phyloP scores from a whole-genome alignment of 2,329 filamentous ascomycete species.

The Cercospora janseana region DNA sequence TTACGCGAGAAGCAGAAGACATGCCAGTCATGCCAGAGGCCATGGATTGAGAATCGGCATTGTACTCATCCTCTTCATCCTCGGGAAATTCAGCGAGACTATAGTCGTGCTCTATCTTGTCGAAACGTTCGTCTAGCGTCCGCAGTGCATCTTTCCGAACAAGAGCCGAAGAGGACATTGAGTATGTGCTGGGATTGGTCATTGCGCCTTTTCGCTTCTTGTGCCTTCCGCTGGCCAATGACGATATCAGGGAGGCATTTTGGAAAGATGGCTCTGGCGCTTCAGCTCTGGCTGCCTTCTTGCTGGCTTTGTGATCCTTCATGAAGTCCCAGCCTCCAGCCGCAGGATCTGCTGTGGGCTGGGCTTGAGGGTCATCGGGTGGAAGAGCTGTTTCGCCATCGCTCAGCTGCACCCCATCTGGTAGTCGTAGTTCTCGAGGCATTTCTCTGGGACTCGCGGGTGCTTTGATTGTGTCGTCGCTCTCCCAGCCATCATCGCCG shows the following conservation, averaged over 20 bases:
- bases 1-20: slow-evolving; percentile 46
- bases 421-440: slow-evolving; percentile 36
- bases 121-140: slow-evolving; percentile 85
- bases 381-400: slow-evolving; percentile 52
- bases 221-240: slow-evolving; percentile 70
- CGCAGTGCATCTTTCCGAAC: slow-evolving; percentile 83
- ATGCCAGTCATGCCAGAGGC: slow-evolving; percentile 51
- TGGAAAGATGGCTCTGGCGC: slow-evolving; percentile 59
- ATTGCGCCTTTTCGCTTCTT: slow-evolving; percentile 96
- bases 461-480: slow-evolving; percentile 81
- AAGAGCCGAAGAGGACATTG: slow-evolving; percentile 86
- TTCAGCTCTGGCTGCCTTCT: slow-evolving; percentile 46
- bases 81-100: slow-evolving; percentile 44
- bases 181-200: slow-evolving; percentile 82
- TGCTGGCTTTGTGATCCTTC: slow-evolving; percentile 73
- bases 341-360: slow-evolving; percentile 38
- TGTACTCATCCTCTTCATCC: slow-evolving; percentile 32
- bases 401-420: slow-evolving; percentile 35
- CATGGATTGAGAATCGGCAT: slow-evolving; percentile 46
- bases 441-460: slow-evolving; percentile 30
- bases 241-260: slow-evolving; percentile 68
- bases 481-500: slow-evolving; percentile 72
- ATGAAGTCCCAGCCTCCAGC: slow-evolving; percentile 89
- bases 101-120: slow-evolving; percentile 82
- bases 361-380: slow-evolving; percentile 36